These are phyloP conservation scores for Geotrichum reessii DNA, from an alignment of 1,139 yeast species.

Conservation along the genomic window DNA sequence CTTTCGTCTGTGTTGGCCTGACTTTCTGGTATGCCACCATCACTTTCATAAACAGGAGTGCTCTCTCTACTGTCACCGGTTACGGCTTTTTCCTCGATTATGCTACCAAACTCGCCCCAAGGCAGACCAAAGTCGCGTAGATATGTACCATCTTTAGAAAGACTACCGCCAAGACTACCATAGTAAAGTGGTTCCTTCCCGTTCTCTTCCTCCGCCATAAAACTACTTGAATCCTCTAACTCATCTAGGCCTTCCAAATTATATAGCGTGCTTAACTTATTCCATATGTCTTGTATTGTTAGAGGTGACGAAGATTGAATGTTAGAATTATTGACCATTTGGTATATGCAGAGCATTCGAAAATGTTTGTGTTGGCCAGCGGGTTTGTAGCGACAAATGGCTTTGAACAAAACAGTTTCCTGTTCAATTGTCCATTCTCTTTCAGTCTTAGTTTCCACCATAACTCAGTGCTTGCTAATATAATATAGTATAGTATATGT, in stretches of 20 bases:
- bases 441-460: constrained; percentile 1
- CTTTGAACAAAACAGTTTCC: constrained; percentile 59
- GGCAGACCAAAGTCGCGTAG: constrained; percentile 41
- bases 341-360: constrained; percentile 52
- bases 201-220: constrained; percentile 15
- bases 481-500: not conserved
- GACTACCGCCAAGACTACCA: constrained; percentile 16
- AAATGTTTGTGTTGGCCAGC: constrained; percentile 48
- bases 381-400: constrained; percentile 67
- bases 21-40: not conserved
- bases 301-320: constrained; percentile 30
- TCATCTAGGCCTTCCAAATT: constrained; percentile 52
- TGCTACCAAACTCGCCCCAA: constrained; percentile 42
- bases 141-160: constrained; percentile 17
- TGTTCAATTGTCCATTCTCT: constrained; percentile 53
- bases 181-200: constrained; percentile 7
- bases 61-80: constrained; percentile 23
- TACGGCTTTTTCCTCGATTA: constrained; percentile 40
- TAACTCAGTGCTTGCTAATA: not conserved
- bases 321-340: constrained; percentile 43
- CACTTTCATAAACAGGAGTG: constrained; percentile 19
- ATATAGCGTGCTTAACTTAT: constrained; percentile 49
- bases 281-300: constrained; percentile 52
- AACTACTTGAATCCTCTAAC: constrained; percentile 38
- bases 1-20: constrained; percentile 11